Evolutionary conservation across 1,284 basidiomycete genomes (phyloP), one percentile per base, ranked within the genome.

Genomic region (Polyporus tsugae): DNA sequence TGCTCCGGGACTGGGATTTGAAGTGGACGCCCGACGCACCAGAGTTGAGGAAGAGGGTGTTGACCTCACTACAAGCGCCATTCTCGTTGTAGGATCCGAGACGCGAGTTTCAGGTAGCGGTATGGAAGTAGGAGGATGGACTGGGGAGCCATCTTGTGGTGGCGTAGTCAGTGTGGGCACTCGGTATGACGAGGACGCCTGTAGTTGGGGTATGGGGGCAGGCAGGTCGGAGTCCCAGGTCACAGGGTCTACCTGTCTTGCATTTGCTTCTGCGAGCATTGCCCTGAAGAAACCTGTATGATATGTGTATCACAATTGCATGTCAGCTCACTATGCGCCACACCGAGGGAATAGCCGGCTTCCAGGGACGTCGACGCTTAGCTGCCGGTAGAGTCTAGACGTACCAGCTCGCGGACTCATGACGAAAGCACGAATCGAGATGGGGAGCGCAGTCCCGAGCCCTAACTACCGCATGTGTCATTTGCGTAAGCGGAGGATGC

Each of bases 11-110:
- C 55, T 58, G 15, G 58, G 38, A 10, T 42, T n/a, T 25, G 58
- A 60, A 15, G 22, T n/a, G n/a, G 58, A 60, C n/a, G 58, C 58
- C 13, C 38, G 58, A 41, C 58, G 58, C 22, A 41, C 58, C 29
- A 49, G 33, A 17, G 17, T 36, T 33, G 41, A 22, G 42, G 60
- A 35, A 3, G 60, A 33, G 4, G 42, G 6, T n/a, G 29, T 22
- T 36, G 60, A 33, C 39, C 41, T 46, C 25, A 7, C 41, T 49
- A 2, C 60, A 6, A 44, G 29, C 29, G 13, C 29, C 42, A 62
- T 49, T 6, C 41, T 9, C 19, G 4, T 25, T 44, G 42, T 6
- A 36, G 44, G 29, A 46, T 41, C 15, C 44, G 42, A 17, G 15
- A 49, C 15, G 6, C 17, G 60, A 11, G n/a, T 17, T 25, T 36